These are phyloP conservation scores for Cupressus sempervirens DNA, from an alignment of 75 land plant genomes.

Conservation along the genomic window DNA sequence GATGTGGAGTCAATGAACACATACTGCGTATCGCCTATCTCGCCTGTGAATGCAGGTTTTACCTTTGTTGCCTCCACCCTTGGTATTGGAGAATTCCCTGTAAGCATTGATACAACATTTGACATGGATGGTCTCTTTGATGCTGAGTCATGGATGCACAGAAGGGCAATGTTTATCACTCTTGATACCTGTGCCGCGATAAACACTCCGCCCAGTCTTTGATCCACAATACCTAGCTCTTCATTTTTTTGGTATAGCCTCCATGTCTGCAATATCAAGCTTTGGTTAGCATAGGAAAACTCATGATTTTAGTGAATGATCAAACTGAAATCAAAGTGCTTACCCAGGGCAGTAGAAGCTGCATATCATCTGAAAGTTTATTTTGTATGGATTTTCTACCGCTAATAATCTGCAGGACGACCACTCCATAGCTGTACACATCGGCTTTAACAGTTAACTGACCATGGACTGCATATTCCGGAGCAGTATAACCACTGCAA, in stretches of 20 bases:
- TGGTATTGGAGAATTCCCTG: not conserved
- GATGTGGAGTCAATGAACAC: not conserved
- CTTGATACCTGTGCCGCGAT: constrained; percentile 15
- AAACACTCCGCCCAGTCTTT: constrained; percentile 8
- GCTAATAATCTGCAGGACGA: constrained; percentile 21
- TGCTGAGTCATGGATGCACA: constrained; percentile 30
- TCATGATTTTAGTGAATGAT: not conserved
- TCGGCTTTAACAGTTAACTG: constrained; percentile 27
- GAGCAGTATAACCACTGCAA: constrained; percentile 29
- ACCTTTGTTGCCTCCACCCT: not conserved
- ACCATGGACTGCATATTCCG: constrained; percentile 30
- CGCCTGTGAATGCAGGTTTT: not conserved
- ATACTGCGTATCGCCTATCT: not conserved
- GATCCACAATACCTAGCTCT: constrained; percentile 29
- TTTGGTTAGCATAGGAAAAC: not conserved
- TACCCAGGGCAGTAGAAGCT: constrained; percentile 20
- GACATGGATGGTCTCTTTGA: constrained; percentile 41
- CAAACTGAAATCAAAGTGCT: not conserved
- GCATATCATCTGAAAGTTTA: constrained; percentile 2
- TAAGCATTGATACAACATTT: constrained; percentile 24
- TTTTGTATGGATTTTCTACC: constrained; percentile 15
- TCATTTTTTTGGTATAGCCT: constrained; percentile 12
- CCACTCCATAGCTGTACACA: constrained; percentile 25
- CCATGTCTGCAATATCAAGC: not conserved
- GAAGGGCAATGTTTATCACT: constrained; percentile 30